Base-by-base conservation (phyloP, 495 filamentous ascomycete genomes). In the Aspergillus indologenus region DNA sequence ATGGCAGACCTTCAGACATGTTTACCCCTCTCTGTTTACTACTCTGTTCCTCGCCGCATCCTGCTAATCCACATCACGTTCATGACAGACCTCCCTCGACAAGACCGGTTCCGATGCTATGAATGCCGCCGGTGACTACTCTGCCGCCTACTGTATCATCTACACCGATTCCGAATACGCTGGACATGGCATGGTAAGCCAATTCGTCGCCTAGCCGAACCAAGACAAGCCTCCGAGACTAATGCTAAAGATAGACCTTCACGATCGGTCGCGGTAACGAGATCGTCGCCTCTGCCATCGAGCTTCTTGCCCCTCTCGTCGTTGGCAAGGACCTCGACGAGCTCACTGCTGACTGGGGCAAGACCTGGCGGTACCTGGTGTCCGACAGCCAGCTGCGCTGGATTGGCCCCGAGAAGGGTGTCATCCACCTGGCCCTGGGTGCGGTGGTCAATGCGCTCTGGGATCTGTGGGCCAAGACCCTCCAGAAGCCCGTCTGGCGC, bases 31-130 rank as follows among this genome's bases (percentile, higher is more conserved):
- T 31, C 19, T 5, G 20, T 18, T 31, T 15, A 15, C 22, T 9
- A 14, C 45, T 29, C 44, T 14, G 7, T 24, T 20, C 47, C 24
- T 18, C n/a, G n/a, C 18, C 21, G 17, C 22, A 17, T 22, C 26
- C 23, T 26, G 29, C n/a, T 44, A 40, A 23, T 44, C 42, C 6
- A 42, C 17, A 17, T n/a, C 22, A 0, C 45, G 12, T 45, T 65
- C 20, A 26, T 21, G 45, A 60, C 54, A 87, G 86, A 97, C 92
- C 47, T 96, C 92, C 43, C 84, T 97, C 47, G 90, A 96, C 75
- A 94, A 93, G 77, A 95, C 90, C 8, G 92, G 92, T 65, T 96
- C 91, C 31, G 92, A 97, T 82, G 92, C 92, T 68, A 97, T 97
- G 92, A 96, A 97, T 70, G 88, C 90, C 15, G 91, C 92, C 5